Evolutionary conservation across 768 basidiomycete species (phyloP).

Genomic region (Lentinus tigrinus): DNA sequence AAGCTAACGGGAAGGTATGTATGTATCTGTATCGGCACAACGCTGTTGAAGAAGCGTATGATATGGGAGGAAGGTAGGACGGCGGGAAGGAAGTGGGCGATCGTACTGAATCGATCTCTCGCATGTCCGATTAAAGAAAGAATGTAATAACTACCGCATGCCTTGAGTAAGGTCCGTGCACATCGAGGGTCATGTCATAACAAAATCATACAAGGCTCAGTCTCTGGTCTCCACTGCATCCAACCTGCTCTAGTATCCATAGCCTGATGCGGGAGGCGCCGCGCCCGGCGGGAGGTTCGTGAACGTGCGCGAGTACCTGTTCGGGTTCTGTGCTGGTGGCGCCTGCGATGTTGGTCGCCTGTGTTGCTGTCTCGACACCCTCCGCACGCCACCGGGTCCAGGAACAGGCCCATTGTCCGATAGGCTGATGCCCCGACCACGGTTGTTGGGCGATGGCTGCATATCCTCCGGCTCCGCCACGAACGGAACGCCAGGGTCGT

Average conservation of each 20-base stretch:
- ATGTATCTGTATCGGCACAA: not conserved
- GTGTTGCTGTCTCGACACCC: slow-evolving; percentile 64
- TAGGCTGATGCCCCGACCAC: slow-evolving; percentile 67
- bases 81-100: not conserved
- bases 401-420: slow-evolving; percentile 85
- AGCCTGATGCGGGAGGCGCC: slow-evolving; percentile 42
- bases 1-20: too few species aligned
- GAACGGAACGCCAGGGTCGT: slow-evolving; percentile 29
- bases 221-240: not conserved
- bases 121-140: slow-evolving; percentile 10
- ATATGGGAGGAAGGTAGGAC: too few species aligned
- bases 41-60: not conserved
- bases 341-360: slow-evolving; percentile 63
- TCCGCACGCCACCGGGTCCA: slow-evolving; percentile 71
- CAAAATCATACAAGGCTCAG: slow-evolving; percentile 7
- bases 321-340: slow-evolving; percentile 60
- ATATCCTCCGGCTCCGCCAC: slow-evolving; percentile 38
- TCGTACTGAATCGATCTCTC: not conserved
- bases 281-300: slow-evolving; percentile 71
- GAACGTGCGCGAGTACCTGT: slow-evolving; percentile 70
- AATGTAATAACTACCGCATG: slow-evolving; percentile 9
- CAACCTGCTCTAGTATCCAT: slow-evolving; percentile 13
- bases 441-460: slow-evolving; percentile 11
- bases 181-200: slow-evolving; percentile 10
- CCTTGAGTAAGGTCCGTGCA: slow-evolving; percentile 9